Percentiles rank a stretch among this genome's conserved stretches.
phyloP scores from a whole-genome alignment of 2,329 filamentous ascomycete genomes.

The Hypoxylon sp. region DNA sequence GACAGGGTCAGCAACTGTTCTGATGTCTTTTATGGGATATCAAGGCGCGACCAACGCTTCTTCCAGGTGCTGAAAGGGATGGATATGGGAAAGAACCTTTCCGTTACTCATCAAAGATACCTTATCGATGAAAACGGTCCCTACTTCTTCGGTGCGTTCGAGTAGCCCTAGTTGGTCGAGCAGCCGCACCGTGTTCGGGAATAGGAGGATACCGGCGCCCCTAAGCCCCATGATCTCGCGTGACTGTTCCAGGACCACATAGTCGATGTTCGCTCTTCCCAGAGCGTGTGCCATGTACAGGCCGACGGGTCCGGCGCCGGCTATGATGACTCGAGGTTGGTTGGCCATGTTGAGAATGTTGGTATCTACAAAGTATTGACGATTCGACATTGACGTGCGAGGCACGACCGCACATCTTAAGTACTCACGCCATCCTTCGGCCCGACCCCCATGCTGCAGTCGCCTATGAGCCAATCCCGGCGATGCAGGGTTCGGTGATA shows the following conservation, averaged over 20 bases:
- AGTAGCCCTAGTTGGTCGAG: constrained; percentile 46
- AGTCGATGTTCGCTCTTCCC: constrained; percentile 43
- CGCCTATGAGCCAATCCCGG: neutral
- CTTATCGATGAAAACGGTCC: constrained; percentile 11
- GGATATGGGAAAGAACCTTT: neutral
- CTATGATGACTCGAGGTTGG: constrained; percentile 25
- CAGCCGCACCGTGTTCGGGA: constrained; percentile 40
- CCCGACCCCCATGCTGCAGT: neutral
- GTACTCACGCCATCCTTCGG: neutral
- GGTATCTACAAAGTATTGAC: neutral
- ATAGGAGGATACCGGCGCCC: constrained; percentile 43
- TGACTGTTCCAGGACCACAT: constrained; percentile 46
- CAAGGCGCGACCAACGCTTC: constrained; percentile 16
- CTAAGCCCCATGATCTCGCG: constrained; percentile 13
- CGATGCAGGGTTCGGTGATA: neutral
- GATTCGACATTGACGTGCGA: neutral
- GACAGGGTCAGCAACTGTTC: constrained; percentile 4
- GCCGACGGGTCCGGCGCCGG: constrained; percentile 34
- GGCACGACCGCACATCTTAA: neutral
- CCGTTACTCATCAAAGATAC: constrained; percentile 16
- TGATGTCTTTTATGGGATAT: neutral
- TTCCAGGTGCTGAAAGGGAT: constrained; percentile 2
- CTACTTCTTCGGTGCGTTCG: constrained; percentile 1
- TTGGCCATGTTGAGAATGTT: neutral
- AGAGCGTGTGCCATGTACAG: constrained; percentile 37